A percentile compares a stretch with the other conserved stretches of the same genome.
Conservation (phyloP, 805 yeast genomes). For the Blastobotrys mokoenaii region DNA sequence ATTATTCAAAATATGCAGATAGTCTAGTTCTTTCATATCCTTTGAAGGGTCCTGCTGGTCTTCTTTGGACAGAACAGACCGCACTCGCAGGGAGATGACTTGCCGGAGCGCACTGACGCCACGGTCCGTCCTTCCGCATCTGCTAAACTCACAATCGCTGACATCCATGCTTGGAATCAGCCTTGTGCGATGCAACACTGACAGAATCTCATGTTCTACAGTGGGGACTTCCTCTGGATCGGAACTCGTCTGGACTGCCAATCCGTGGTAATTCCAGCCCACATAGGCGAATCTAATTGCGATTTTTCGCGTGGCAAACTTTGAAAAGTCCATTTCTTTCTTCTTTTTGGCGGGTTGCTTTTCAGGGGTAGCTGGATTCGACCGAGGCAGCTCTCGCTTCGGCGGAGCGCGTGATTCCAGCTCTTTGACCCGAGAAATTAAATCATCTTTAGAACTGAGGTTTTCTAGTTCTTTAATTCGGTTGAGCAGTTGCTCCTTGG, state of each 20-base stretch:
- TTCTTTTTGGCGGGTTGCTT: constrained; percentile 20
- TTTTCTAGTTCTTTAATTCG: constrained; percentile 50
- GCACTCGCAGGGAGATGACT: constrained; percentile 69
- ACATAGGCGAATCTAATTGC: constrained; percentile 76
- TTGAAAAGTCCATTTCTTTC: constrained; percentile 56
- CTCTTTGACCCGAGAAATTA: not conserved
- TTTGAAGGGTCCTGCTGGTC: constrained; percentile 49
- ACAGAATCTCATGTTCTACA: constrained; percentile 67
- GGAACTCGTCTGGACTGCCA: constrained; percentile 61
- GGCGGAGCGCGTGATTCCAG: not conserved
- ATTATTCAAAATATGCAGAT: constrained; percentile 65
- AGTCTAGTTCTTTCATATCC: constrained; percentile 68
- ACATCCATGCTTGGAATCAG: constrained; percentile 53
- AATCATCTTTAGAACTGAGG: constrained; percentile 1
- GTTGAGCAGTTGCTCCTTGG: constrained; percentile 53
- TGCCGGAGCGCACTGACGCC: constrained; percentile 98
- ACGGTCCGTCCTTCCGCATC: constrained; percentile 92
- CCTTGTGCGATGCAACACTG: constrained; percentile 60
- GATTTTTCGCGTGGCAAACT: constrained; percentile 54
- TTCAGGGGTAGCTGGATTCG: not conserved
- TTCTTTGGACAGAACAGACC: constrained; percentile 58
- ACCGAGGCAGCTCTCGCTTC: not conserved
- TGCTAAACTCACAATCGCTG: constrained; percentile 59
- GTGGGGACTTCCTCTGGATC: constrained; percentile 65
- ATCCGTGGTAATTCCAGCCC: constrained; percentile 93